These are phyloP conservation scores for Sphaerulina populicola DNA, from an alignment of 2,329 filamentous ascomycete species.

Conservation along the genomic window DNA sequence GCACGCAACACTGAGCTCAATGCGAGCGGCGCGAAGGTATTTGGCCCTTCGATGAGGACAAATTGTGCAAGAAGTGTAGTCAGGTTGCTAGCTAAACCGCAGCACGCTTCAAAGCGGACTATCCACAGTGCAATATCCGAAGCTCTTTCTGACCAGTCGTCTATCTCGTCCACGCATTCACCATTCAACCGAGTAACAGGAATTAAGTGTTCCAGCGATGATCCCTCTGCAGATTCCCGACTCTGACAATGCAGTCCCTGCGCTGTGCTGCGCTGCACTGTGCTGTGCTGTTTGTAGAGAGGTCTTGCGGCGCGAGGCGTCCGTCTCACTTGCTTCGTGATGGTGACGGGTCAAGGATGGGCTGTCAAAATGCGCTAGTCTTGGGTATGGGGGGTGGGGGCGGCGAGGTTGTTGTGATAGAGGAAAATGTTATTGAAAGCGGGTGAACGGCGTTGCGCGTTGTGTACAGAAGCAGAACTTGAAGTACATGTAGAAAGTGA, in stretches of 20 bases:
- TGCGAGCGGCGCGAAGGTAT: slow-evolving; percentile 6
- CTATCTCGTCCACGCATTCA: neutral
- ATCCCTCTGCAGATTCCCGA: neutral
- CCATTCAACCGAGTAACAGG: neutral
- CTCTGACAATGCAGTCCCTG: neutral
- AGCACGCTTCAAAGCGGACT: slow-evolving; percentile 4
- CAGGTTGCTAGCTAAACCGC: slow-evolving; percentile 43
- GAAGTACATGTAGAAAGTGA: too few relatives aligned
- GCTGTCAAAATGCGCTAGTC: neutral
- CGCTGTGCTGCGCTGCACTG: neutral
- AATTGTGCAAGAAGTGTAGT: slow-evolving; percentile 20
- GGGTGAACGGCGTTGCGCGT: neutral
- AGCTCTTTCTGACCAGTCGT: slow-evolving; percentile 28
- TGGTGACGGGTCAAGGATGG: neutral
- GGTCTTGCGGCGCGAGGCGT: neutral
- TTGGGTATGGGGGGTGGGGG: neutral
- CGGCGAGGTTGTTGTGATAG: neutral
- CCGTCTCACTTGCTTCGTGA: neutral
- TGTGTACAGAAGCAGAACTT: too few relatives aligned
- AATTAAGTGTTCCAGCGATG: neutral
- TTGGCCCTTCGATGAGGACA: slow-evolving; percentile 16
- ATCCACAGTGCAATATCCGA: slow-evolving; percentile 10
- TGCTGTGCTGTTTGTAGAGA: neutral
- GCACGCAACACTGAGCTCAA: neutral
- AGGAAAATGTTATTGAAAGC: neutral